Conservation (phyloP, 441 rosid species). For the Hypseocharis bilobata region DNA sequence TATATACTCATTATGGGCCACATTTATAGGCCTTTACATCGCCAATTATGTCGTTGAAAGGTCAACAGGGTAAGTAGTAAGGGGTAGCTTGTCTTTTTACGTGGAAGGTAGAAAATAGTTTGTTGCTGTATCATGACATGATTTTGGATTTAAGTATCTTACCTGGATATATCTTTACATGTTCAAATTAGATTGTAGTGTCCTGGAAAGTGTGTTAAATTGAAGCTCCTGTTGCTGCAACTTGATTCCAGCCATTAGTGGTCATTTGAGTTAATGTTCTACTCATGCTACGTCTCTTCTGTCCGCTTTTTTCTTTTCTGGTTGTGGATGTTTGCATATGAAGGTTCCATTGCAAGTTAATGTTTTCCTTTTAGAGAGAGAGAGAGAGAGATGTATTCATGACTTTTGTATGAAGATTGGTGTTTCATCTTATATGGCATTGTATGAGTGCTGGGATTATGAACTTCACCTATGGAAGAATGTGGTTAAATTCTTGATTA, state of each 20-base stretch:
- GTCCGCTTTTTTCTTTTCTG: constrained; percentile 7
- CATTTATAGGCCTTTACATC: constrained; percentile 93
- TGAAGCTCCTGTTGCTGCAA: not conserved
- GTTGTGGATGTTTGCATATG: not conserved
- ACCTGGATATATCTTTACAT: not conserved
- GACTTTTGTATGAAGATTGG: not conserved
- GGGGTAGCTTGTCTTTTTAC: constrained; percentile 12
- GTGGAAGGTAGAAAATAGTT: not conserved
- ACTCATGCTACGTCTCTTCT: not conserved
- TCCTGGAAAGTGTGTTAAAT: not conserved
- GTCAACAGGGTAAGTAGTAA: constrained; percentile 79
- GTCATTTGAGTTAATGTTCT: not conserved
- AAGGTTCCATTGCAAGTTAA: not conserved
- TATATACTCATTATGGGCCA: constrained; percentile 95
- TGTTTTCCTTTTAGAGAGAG: not conserved
- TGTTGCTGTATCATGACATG: constrained; percentile 8
- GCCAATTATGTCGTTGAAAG: constrained; percentile 97
- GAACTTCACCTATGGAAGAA: not conserved
- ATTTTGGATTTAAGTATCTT: constrained; percentile 3
- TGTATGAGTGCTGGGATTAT: not conserved
- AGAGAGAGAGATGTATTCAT: not conserved
- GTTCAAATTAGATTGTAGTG: not conserved
- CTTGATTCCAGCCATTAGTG: not conserved
- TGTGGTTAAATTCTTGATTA: not conserved
- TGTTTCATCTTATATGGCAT: not conserved